Evolutionary conservation across 371 early-diverging fungal species (phyloP).

Genomic region (Mycotypha africana): DNA sequence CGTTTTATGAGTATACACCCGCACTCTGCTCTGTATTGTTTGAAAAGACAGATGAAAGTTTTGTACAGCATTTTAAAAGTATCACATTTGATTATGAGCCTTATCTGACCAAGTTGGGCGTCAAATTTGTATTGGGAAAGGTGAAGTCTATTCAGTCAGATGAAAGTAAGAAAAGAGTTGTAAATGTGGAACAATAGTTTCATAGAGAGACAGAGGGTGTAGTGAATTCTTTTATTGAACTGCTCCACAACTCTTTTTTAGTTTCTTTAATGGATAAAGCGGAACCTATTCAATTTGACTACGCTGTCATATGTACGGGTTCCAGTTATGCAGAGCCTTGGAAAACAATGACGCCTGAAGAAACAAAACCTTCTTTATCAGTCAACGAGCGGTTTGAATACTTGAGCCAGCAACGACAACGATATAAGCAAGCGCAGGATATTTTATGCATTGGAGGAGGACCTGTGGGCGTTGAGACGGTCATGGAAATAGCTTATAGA

Average conservation of each 20-base stretch:
- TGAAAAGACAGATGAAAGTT: slow-evolving; percentile 17
- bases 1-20: slow-evolving; percentile 40
- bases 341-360: slow-evolving; percentile 11
- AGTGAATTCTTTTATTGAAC: too few species aligned
- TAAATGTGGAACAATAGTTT: neutral
- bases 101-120: slow-evolving; percentile 2
- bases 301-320: slow-evolving; percentile 29
- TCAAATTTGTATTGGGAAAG: slow-evolving; percentile 22
- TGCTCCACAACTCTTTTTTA: slow-evolving; percentile 1
- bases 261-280: neutral
- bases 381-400: slow-evolving; percentile 11
- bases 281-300: slow-evolving; percentile 15
- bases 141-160: slow-evolving; percentile 15
- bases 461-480: slow-evolving; percentile 48
- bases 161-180: slow-evolving; percentile 18
- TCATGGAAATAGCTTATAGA: slow-evolving; percentile 40
- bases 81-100: slow-evolving; percentile 21
- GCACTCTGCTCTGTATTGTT: slow-evolving; percentile 28
- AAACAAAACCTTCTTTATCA: neutral
- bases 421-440: slow-evolving; percentile 23
- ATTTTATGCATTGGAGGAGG: slow-evolving; percentile 55
- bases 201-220: too few species aligned
- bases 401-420: slow-evolving; percentile 16
- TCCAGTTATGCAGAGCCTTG: slow-evolving; percentile 33
- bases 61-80: slow-evolving; percentile 17